Percentiles rank a stretch among this genome's conserved stretches.
Conservation (phyloP, 805 yeast species). For the Wickerhamiella spandovensis region DNA sequence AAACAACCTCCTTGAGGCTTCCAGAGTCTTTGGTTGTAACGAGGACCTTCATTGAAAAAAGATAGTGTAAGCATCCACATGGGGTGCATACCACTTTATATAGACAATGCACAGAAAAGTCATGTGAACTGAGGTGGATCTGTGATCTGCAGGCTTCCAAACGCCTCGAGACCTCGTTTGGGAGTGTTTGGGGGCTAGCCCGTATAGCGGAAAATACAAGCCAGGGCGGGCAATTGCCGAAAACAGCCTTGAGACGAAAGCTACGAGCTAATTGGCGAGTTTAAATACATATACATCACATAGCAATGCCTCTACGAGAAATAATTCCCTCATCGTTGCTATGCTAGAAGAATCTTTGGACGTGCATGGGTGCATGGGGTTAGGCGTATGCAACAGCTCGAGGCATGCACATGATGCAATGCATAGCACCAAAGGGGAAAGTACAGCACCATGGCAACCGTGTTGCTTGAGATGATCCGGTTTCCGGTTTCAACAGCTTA, state of each 20-base stretch:
- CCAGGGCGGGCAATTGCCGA: too few relatives aligned
- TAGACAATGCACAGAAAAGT: not conserved
- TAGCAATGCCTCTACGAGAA: not conserved
- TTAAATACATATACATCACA: too few relatives aligned
- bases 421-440: too few relatives aligned
- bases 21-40: slow-evolving; percentile 43
- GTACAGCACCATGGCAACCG: not conserved
- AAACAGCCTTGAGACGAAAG: too few relatives aligned
- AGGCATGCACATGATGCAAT: not conserved
- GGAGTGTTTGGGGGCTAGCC: not conserved
- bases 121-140: not conserved
- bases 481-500: too few relatives aligned
- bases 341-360: not conserved
- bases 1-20: slow-evolving; percentile 41
- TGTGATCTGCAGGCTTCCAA: not conserved
- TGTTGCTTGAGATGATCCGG: too few relatives aligned
- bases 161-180: not conserved
- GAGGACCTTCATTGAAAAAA: slow-evolving; percentile 33
- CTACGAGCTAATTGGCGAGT: too few relatives aligned
- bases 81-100: not conserved
- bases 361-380: not conserved
- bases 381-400: not conserved
- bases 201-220: not conserved
- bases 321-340: not conserved
- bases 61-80: not conserved